Evolutionary conservation across 495 filamentous ascomycete genomes (phyloP).

Genomic region (Aspergillus sparsus): DNA sequence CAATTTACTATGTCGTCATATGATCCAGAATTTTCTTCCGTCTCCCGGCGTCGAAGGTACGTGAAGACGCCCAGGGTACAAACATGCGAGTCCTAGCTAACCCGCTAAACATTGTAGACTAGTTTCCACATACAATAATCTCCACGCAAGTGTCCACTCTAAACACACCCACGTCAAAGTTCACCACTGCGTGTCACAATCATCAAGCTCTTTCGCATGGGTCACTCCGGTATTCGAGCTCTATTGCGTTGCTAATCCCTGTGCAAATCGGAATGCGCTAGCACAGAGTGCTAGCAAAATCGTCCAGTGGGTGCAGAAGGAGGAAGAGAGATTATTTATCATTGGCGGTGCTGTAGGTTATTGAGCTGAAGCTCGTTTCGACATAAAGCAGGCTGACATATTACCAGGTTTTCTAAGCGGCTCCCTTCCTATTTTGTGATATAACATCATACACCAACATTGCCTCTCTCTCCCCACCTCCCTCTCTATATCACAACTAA

Average conservation of each 20-base stretch:
- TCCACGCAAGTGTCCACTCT: conserved; percentile 81
- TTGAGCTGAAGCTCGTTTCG: too few species aligned
- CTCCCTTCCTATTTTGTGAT: background rate
- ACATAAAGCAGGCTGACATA: background rate
- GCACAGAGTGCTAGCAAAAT: conserved; percentile 85
- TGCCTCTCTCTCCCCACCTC: background rate
- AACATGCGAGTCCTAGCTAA: background rate
- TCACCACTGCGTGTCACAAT: conserved; percentile 71
- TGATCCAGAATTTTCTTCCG: conserved; percentile 65
- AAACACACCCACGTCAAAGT: conserved; percentile 84
- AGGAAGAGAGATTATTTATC: conserved; percentile 93
- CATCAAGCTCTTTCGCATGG: conserved; percentile 82
- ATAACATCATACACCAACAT: background rate
- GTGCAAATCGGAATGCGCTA: conserved; percentile 72
- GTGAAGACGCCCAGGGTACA: conserved; percentile 3
- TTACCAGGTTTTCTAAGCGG: conserved; percentile 32
- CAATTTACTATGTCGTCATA: conserved; percentile 92
- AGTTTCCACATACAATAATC: conserved; percentile 77
- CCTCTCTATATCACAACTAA: too few species aligned
- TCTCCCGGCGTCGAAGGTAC: conserved; percentile 66
- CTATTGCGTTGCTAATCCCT: conserved; percentile 86
- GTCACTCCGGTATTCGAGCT: conserved; percentile 87
- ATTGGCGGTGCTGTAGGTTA: conserved; percentile 80
- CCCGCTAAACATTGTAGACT: conserved; percentile 46
- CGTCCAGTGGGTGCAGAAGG: conserved; percentile 82